Evolutionary conservation across 2,329 filamentous ascomycete species (phyloP), one percentile per base, ranked within the genome.

Genomic region (Helicocarpus griseus): DNA sequence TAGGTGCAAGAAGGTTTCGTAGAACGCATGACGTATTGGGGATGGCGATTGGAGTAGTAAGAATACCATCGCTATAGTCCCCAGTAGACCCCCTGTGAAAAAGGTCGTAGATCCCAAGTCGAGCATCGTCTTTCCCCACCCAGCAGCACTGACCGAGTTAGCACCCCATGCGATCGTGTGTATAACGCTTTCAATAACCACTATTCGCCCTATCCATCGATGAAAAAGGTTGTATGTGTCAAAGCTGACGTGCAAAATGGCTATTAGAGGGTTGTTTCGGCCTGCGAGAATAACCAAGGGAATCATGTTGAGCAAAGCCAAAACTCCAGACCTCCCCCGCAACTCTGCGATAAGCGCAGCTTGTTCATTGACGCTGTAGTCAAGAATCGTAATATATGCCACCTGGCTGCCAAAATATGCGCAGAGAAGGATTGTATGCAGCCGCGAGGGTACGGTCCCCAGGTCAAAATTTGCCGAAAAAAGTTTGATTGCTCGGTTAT

Each of bases 161-260:
- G 86, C 78, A 19, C 81, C 74, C 90, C 91, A 98, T 33, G 83
- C 81, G 22, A 77, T 59, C 7, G 85, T 86, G 68, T 95, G 89
- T 7, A 85, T 73, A 47, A 89, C 60, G 14, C 79, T 71, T 66
- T 93, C 85, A 3, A 85, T 49, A n/a, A 87, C 79, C 24, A 87
- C 80, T 40, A 90, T 80, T 24, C 88, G 80, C 26, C 87, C 88
- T 55, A 88, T 79, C 87, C 87, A 94, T 57, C 88, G 80, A 67
- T 94, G 88, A 48, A 93, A 73, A 7, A 93, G 82, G 66, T 97
- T 97, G 77, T 94, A 97, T 0, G 90, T 95, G 68, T 97, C 93
- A 71, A 96, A 98, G 67, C 87, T 91, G 66, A 97, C 85, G 60
- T 85, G 81, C 52, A 97, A 77, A 31, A 94, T 68, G 3, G 76